Percentiles rank a stretch among this genome's conserved stretches.
Evolutionary conservation across 768 basidiomycete species (phyloP).

Genomic region (Rhodotorula graminis): DNA sequence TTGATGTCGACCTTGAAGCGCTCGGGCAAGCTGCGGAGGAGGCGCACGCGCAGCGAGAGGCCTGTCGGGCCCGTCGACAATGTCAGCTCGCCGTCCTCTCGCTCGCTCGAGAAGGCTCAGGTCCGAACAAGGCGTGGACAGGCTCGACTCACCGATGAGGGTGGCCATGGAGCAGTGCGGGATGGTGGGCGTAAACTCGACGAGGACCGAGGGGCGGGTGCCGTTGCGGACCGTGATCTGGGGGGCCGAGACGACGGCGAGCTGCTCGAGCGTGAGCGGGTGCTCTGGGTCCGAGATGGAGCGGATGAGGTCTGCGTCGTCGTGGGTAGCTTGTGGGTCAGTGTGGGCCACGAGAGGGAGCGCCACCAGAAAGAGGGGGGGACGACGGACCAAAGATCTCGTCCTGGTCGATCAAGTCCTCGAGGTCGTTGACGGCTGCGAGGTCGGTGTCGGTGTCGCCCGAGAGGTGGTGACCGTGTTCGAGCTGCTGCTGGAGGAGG

Average conservation of each 20-base stretch:
- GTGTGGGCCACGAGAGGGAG: background rate
- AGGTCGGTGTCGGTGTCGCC: too few relatives aligned
- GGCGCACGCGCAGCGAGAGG: conserved; percentile 87
- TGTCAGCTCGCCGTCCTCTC: too few relatives aligned
- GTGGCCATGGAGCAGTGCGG: conserved; percentile 98
- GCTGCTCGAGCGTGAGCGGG: conserved; percentile 82
- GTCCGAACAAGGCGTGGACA: background rate
- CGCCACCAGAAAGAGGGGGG: too few relatives aligned
- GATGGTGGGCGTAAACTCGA: conserved; percentile 93
- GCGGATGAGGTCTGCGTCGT: conserved; percentile 67
- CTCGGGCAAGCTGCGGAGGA: conserved; percentile 80
- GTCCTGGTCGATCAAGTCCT: conserved; percentile 76
- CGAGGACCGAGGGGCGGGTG: conserved; percentile 61
- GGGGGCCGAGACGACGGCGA: conserved; percentile 85
- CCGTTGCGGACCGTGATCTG: conserved; percentile 62
- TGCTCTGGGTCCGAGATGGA: conserved; percentile 94
- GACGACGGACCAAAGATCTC: conserved; percentile 75
- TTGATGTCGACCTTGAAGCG: conserved; percentile 92
- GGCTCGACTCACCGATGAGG: conserved; percentile 65
- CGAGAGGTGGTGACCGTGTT: background rate
- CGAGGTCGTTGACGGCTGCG: conserved; percentile 40
- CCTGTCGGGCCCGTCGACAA: too few relatives aligned
- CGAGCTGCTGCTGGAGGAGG: conserved; percentile 5
- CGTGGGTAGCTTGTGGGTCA: background rate
- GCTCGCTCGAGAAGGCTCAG: too few relatives aligned